phyloP scores from a whole-genome alignment of 2,329 filamentous ascomycete species.

The Penicillium sp. region DNA sequence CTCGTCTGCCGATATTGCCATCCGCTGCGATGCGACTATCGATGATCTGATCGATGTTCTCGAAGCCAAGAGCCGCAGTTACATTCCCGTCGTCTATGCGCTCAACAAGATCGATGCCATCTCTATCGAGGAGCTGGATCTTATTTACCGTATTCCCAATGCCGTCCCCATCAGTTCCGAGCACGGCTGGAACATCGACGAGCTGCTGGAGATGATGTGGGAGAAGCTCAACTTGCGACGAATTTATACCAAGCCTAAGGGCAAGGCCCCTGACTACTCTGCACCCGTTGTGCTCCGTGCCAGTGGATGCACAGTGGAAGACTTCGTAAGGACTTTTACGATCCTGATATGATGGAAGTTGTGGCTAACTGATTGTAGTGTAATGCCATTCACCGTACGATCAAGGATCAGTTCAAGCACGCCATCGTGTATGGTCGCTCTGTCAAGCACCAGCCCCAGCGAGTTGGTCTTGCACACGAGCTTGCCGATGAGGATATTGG shows the following conservation, averaged over 20 bases:
- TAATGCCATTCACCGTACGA: slow-evolving; percentile 93
- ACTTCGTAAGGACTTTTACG: slow-evolving; percentile 68
- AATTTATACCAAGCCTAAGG: slow-evolving; percentile 98
- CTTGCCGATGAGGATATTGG: slow-evolving; percentile 95
- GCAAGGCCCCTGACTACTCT: slow-evolving; percentile 85
- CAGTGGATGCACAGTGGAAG: slow-evolving; percentile 81
- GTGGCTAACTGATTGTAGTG: slow-evolving; percentile 57
- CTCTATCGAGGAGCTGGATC: slow-evolving; percentile 92
- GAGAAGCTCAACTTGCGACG: slow-evolving; percentile 86
- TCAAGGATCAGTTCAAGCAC: slow-evolving; percentile 90
- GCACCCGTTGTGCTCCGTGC: slow-evolving; percentile 83
- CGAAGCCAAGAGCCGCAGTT: slow-evolving; percentile 88
- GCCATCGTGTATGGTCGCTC: slow-evolving; percentile 97
- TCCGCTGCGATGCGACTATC: slow-evolving; percentile 94
- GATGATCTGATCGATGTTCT: slow-evolving; percentile 95
- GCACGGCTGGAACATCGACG: slow-evolving; percentile 96
- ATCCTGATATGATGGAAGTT: not conserved
- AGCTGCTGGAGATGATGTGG: slow-evolving; percentile 97
- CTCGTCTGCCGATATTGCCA: slow-evolving; percentile 92
- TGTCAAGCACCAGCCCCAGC: slow-evolving; percentile 96
- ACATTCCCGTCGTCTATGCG: slow-evolving; percentile 98
- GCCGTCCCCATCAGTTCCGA: slow-evolving; percentile 96
- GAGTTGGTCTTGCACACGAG: slow-evolving; percentile 85
- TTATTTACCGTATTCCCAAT: slow-evolving; percentile 94
- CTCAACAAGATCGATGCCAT: slow-evolving; percentile 99